Base-by-base conservation (phyloP, 345 rosid species). In the Pseudoturritis turrita region DNA sequence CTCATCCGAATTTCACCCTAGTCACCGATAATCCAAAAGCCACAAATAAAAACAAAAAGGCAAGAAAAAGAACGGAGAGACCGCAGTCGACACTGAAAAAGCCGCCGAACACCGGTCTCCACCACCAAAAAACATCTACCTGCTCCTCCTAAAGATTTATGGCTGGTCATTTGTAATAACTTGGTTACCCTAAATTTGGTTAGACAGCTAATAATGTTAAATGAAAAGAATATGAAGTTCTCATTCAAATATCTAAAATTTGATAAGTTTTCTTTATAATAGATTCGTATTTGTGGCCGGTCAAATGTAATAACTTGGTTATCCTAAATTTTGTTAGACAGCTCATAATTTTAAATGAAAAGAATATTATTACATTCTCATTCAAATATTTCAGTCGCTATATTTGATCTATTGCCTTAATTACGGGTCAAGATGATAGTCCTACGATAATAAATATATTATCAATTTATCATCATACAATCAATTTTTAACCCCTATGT, bases 341-440 rank as follows among this genome's bases (percentile, higher is more conserved):
- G 37, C 40, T 47, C 50, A 58, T 31, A 55, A 44, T 55, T 4
- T 6, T 29, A 3, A 40, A 28, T 44, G 61, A 43, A 12, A 29
- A 41, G 23, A 6, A 25, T 14, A 15, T 28, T 40, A n/a, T 26
- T 39, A 51, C 4, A 47, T 41, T 41, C 40, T 14, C 9, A 43
- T 41, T 28, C 28, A 39, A 40, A 41, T 54, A 61, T 11, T 63
- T 63, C 43, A 33, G 36, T 56, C 65, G n/a, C 18, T 59, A 6
- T 41, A 60, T 29, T 39, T 61, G 23, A 41, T 41, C 0, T 10
- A 33, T 35, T 39, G 40, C 59, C 40, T 36, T 47, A 70, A 70
- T 59, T 37, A 9, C 12, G 41, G 74, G 74, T 70, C 74, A 59
- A 58, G 10, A n/a, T 68, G 18, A 31, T 41, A 54, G 26, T 47